Conservation (phyloP, 75 land plant species). For the Selaginella moellendorffii region DNA sequence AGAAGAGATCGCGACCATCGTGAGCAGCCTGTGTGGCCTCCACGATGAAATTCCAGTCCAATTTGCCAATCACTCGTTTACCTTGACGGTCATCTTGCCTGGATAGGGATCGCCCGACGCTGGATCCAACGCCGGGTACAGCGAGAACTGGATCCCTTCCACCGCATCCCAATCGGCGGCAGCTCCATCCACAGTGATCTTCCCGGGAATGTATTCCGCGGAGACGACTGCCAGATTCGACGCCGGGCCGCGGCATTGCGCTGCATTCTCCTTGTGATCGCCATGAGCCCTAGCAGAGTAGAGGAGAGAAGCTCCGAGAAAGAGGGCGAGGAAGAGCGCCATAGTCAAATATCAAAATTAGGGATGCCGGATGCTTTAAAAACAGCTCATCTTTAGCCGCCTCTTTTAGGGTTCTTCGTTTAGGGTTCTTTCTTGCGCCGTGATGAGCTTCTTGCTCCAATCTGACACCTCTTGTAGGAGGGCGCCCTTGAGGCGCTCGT, state of each 20-base stretch:
- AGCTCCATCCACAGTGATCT: conserved; percentile 65
- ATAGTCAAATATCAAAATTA: no score
- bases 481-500: no score
- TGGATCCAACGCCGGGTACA: conserved; percentile 62
- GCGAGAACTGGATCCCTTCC: conserved; percentile 36
- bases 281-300: background rate
- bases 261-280: background rate
- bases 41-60: conserved; percentile 20
- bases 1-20: conserved; percentile 61
- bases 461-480: no score
- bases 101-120: conserved; percentile 35
- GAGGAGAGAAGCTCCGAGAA: no score
- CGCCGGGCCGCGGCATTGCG: background rate
- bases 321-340: no score
- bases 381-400: no score
- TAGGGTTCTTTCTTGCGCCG: no score
- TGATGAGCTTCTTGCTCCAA: no score
- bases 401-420: no score
- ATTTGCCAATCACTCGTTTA: conserved; percentile 12
- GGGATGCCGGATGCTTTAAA: no score
- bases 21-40: conserved; percentile 48
- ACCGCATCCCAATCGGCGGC: conserved; percentile 54
- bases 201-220: conserved; percentile 54
- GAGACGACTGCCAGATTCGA: background rate
- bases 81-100: conserved; percentile 52